Conservation (phyloP, 2,329 filamentous ascomycete species). For the Cladosporium sphaerospermum region DNA sequence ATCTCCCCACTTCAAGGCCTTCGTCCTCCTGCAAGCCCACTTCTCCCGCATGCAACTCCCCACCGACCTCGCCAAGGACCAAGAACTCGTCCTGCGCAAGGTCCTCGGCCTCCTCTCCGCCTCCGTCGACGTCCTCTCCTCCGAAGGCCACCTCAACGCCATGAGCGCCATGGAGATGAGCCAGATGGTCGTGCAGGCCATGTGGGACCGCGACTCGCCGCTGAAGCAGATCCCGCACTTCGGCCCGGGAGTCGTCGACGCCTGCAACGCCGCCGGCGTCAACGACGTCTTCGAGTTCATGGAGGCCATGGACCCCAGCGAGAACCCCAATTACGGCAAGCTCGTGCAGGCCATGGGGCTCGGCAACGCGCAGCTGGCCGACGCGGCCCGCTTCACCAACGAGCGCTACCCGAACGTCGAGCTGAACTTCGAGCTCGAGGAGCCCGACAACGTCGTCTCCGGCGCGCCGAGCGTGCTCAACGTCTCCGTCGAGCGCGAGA, state of each 20-base stretch:
- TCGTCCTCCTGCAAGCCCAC: conserved; percentile 93
- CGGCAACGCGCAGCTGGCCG: conserved; percentile 71
- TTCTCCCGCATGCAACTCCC: conserved; percentile 96
- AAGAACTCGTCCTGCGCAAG: conserved; percentile 79
- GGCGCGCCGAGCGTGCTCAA: conserved; percentile 77
- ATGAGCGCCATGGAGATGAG: conserved; percentile 99
- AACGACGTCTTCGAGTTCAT: conserved; percentile 97
- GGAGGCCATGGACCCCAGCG: conserved; percentile 95
- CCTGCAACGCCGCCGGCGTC: conserved; percentile 72
- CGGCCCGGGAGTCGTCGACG: conserved; percentile 72
- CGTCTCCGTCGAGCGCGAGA: conserved; percentile 76
- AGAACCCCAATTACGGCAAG: conserved; percentile 73
- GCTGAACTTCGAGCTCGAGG: conserved; percentile 78
- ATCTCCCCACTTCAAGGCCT: conserved; percentile 97
- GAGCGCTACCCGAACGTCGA: conserved; percentile 93
- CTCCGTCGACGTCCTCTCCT: conserved; percentile 89
- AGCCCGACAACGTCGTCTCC: conserved; percentile 71
- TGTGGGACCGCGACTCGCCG: conserved; percentile 97
- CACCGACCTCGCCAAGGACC: conserved; percentile 91
- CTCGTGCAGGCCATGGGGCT: conserved; percentile 74
- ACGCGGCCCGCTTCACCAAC: conserved; percentile 94
- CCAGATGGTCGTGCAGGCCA: conserved; percentile 97
- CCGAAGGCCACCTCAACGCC: conserved; percentile 91
- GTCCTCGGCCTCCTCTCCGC: conserved; percentile 83
- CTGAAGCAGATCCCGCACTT: conserved; percentile 98